A percentile compares a stretch with the other conserved stretches of the same genome.
Evolutionary conservation across 75 land plant genomes (phyloP).

Genomic region (Pinus taeda): DNA sequence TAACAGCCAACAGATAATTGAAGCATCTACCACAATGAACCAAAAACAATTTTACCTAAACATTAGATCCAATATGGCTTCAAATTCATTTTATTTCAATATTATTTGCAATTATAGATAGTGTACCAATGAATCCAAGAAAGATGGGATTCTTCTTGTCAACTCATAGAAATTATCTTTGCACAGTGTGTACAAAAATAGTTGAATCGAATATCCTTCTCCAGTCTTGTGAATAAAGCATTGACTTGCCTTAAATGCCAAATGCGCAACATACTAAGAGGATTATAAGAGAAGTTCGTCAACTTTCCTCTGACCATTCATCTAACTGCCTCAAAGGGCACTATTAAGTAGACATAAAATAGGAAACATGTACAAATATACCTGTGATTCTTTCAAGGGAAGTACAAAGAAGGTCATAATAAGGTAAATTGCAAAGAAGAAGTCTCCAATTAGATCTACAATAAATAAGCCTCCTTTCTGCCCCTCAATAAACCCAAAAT

Average conservation of each 20-base stretch:
- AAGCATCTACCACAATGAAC: constrained; percentile 10
- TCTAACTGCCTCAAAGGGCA: constrained; percentile 32
- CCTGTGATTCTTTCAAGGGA: constrained; percentile 34
- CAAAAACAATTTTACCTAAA: constrained; percentile 51
- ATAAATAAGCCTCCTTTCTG: constrained; percentile 17
- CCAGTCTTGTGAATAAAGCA: constrained; percentile 75
- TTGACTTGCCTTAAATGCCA: constrained; percentile 77
- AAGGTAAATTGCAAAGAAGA: constrained; percentile 47
- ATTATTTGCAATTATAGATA: not conserved
- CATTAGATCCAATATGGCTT: not conserved
- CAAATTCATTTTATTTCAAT: not conserved
- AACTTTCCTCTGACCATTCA: constrained; percentile 23
- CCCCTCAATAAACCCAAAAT: constrained; percentile 33
- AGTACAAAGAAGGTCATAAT: constrained; percentile 54
- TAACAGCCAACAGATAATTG: constrained; percentile 44
- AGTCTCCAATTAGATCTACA: constrained; percentile 34
- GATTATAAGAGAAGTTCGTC: constrained; percentile 30
- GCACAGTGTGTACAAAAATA: constrained; percentile 73
- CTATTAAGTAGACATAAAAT: constrained; percentile 36
- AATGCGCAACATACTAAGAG: constrained; percentile 65
- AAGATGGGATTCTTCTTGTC: too few species aligned
- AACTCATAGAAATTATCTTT: constrained; percentile 54
- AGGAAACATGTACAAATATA: constrained; percentile 40
- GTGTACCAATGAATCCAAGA: too few species aligned
- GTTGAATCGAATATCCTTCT: constrained; percentile 73